Evolutionary conservation across 495 filamentous ascomycete species (phyloP).

Genomic region (Apodospora peruviana): DNA sequence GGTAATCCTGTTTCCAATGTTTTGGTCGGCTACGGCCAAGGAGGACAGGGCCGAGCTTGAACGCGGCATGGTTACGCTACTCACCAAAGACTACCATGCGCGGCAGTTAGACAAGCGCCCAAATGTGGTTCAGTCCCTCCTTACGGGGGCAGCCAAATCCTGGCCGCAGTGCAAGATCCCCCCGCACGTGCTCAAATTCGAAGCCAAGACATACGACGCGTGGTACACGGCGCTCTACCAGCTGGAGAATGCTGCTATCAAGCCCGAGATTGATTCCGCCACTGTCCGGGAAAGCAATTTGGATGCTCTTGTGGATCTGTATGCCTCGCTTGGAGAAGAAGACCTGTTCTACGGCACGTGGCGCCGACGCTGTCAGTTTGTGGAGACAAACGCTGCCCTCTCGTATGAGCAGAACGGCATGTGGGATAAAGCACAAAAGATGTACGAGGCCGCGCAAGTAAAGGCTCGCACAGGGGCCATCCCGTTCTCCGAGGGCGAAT

Average conservation of each 20-base stretch:
- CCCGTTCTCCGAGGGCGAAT: slow-evolving; percentile 93
- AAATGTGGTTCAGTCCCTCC: slow-evolving; percentile 86
- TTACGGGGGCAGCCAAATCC: slow-evolving; percentile 76
- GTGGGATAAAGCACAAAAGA: slow-evolving; percentile 96
- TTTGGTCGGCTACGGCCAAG: slow-evolving; percentile 79
- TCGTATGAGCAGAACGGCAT: slow-evolving; percentile 98
- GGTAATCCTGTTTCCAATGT: slow-evolving; percentile 85
- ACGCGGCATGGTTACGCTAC: slow-evolving; percentile 74
- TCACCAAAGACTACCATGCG: slow-evolving; percentile 92
- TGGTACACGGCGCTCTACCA: slow-evolving; percentile 89
- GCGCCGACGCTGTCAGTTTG: slow-evolving; percentile 88
- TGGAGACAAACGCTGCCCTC: slow-evolving; percentile 92
- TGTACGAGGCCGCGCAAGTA: slow-evolving; percentile 94
- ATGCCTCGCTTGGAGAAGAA: slow-evolving; percentile 82
- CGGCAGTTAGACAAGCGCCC: slow-evolving; percentile 90
- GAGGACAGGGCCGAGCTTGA: slow-evolving; percentile 91
- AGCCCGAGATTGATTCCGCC: slow-evolving; percentile 76
- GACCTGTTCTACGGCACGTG: slow-evolving; percentile 98
- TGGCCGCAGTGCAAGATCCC: slow-evolving; percentile 86
- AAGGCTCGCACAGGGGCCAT: slow-evolving; percentile 90
- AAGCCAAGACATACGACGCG: slow-evolving; percentile 83
- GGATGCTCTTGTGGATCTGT: slow-evolving; percentile 87
- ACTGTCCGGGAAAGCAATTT: slow-evolving; percentile 86
- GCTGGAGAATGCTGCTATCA: slow-evolving; percentile 77
- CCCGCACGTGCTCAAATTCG: slow-evolving; percentile 90